Percentiles rank a stretch among this genome's conserved stretches.
These are phyloP conservation scores for Lactifluus hygrophoroides DNA, from an alignment of 768 basidiomycete species.

Conservation along the genomic window DNA sequence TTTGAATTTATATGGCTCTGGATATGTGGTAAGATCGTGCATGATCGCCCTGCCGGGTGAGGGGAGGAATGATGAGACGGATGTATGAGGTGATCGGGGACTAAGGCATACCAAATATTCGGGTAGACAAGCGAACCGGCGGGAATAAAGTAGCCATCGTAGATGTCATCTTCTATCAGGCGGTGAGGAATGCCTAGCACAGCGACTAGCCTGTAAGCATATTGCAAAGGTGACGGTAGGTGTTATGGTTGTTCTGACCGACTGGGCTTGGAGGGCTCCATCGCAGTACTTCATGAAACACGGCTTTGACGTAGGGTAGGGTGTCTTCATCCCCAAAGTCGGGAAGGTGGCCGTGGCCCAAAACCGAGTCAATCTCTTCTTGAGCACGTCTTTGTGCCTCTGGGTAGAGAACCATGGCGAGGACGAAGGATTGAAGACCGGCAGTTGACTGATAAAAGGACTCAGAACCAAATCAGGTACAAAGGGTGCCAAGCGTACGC, in stretches of 20 bases:
- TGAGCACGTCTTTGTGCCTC: too few relatives aligned
- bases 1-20: not conserved
- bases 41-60: not conserved
- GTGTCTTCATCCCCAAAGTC: not conserved
- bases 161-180: slow-evolving; percentile 3
- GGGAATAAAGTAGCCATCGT: slow-evolving; percentile 11
- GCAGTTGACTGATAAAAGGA: slow-evolving; percentile 17
- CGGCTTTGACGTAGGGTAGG: slow-evolving; percentile 14
- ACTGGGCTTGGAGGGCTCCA: slow-evolving; percentile 8
- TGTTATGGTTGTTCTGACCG: not conserved
- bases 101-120: not conserved
- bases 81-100: not conserved
- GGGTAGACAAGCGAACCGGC: not conserved
- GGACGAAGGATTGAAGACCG: too few relatives aligned
- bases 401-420: too few relatives aligned
- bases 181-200: slow-evolving; percentile 4
- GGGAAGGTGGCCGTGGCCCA: slow-evolving; percentile 2
- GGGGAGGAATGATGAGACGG: not conserved
- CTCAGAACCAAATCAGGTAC: not conserved
- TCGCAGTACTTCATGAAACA: slow-evolving; percentile 13
- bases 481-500: not conserved
- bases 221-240: not conserved
- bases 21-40: not conserved
- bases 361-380: slow-evolving; percentile 25
- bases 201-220: not conserved